Percentiles rank a stretch among this genome's conserved stretches.
These are phyloP conservation scores for Nepenthes mirabilis DNA, from an alignment of 148 eudicot genomes.

Conservation along the genomic window DNA sequence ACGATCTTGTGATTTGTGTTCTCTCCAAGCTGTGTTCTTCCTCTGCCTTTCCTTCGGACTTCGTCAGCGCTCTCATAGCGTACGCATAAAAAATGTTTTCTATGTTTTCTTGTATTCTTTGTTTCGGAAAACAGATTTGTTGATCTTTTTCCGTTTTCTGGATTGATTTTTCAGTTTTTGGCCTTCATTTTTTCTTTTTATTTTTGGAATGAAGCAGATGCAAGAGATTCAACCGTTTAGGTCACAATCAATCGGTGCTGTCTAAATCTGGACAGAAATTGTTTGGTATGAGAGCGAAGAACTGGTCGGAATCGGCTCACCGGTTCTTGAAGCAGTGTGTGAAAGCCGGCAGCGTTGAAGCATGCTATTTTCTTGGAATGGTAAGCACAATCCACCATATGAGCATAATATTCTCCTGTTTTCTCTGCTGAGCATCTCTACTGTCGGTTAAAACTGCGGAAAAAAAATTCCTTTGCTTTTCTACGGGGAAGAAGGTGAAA, in stretches of 20 bases:
- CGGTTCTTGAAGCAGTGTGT: conserved; percentile 26
- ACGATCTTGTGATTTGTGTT: conserved; percentile 11
- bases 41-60: conserved; percentile 10
- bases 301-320: conserved; percentile 33
- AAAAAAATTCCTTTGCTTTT: too few species aligned
- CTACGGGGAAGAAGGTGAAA: too few species aligned
- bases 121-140: neutral
- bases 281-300: conserved; percentile 18
- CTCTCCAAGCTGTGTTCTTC: conserved; percentile 13
- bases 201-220: conserved; percentile 15
- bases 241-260: conserved; percentile 18
- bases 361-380: conserved; percentile 37
- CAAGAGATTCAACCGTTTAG: conserved; percentile 27
- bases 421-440: too few species aligned
- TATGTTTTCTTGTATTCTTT: neutral
- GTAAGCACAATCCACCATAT: conserved; percentile 9
- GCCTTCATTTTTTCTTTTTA: neutral
- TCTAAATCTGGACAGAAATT: conserved; percentile 16
- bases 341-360: conserved; percentile 28
- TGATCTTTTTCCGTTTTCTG: neutral
- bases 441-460: too few species aligned
- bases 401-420: too few species aligned
- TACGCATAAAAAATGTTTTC: conserved; percentile 2
- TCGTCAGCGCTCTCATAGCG: conserved; percentile 12
- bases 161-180: neutral